phyloP scores from a whole-genome alignment of 2,329 filamentous ascomycete species.

The Didymella lethalis region DNA sequence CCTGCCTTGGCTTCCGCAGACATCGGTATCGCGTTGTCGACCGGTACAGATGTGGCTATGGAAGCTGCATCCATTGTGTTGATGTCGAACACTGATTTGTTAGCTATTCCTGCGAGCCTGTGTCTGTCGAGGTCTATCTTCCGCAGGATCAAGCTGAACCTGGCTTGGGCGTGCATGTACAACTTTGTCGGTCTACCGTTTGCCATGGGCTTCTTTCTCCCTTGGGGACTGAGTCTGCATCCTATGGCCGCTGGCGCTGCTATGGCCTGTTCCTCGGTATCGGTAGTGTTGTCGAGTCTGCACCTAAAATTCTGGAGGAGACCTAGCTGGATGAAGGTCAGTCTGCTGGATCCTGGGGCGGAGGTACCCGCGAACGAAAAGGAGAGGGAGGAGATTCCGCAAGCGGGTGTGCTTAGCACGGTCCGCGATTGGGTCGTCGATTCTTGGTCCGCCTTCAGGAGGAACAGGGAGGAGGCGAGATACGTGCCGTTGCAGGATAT shows the following conservation, averaged over 20 bases:
- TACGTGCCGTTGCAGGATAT: conserved; percentile 58
- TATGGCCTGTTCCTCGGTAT: conserved; percentile 91
- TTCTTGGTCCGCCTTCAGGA: conserved; percentile 45
- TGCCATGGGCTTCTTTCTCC: conserved; percentile 95
- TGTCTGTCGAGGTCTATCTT: conserved; percentile 87
- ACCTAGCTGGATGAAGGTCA: conserved; percentile 85
- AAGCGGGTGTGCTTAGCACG: conserved; percentile 33
- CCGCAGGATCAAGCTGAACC: conserved; percentile 89
- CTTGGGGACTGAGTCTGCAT: conserved; percentile 85
- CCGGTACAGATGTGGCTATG: conserved; percentile 95
- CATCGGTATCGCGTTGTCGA: conserved; percentile 90
- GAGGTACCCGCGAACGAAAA: conserved; percentile 40
- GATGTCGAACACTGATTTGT: conserved; percentile 89
- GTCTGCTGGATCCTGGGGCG: conserved; percentile 61
- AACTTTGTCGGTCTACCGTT: conserved; percentile 91
- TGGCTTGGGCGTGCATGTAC: conserved; percentile 92
- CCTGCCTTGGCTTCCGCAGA: conserved; percentile 92
- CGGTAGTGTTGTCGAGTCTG: conserved; percentile 83
- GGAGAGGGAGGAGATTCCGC: conserved; percentile 34
- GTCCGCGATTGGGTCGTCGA: conserved; percentile 42
- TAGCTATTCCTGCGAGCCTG: conserved; percentile 89
- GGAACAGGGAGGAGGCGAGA: conserved; percentile 50
- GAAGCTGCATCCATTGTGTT: conserved; percentile 96
- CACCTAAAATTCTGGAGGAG: conserved; percentile 86
- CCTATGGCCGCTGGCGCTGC: conserved; percentile 94